Base-by-base conservation (phyloP, 331 rosid genomes). In the Telfairia occidentalis region DNA sequence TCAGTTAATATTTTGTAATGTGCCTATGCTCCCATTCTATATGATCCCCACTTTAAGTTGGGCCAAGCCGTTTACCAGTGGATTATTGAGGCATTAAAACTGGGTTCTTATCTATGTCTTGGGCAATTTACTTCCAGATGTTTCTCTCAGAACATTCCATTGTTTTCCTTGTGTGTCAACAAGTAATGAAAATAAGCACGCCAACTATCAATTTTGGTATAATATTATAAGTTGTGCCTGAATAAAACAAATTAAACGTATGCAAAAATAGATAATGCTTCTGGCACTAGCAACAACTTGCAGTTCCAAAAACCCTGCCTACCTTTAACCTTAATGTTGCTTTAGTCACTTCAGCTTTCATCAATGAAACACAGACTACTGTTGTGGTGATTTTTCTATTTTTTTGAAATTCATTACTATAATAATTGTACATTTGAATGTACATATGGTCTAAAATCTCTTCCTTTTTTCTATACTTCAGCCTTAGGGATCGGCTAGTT, bases 401-500 rank as follows among this genome's bases (percentile, higher is more conserved):
- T 21, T 54, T 8, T 54, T 3, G 8, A 23, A 23, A 23, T 11
- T 29, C 38, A 58, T 58, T 58, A 58, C 9, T 2, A 12, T 5
- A 58, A 15, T 70, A 19, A 7, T 18, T 71, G 16, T 1, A 3
- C 16, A 13, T 28, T 46, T 46, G 12, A 26, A 71, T 28, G 35
- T 71, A 71, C 23, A 26, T 46, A 43, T 26, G 18, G 28, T 28
- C 18, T 48, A 21, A 45, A 35, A 71, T 57, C 57, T 63, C 43
- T 3, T 64, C 26, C 69, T 26, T 37, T 2, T 64, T 57, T 82
- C 48, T 57, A 42, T 79, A n/a, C n/a, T 76, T 76, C 81, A 95
- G 99, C 85, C 99, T 95, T 55, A 85, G 96, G 84, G 96, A 95
- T 84, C 91, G 97, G 76, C 85, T 95, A 69, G 99, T 95, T 83